These are phyloP conservation scores for Pichia insulana DNA, from an alignment of 805 yeast genomes.

Conservation along the genomic window DNA sequence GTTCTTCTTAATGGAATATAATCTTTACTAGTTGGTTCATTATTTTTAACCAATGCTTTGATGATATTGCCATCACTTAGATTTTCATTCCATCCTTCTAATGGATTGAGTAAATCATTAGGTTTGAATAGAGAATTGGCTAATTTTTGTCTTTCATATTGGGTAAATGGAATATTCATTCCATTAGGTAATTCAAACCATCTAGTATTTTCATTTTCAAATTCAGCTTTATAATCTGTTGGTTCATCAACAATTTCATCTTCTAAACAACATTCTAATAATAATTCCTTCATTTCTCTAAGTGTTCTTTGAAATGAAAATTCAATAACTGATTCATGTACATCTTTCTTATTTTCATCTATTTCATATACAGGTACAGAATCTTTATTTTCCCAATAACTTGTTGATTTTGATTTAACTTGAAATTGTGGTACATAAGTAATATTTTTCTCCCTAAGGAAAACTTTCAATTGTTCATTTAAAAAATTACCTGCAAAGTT, in stretches of 20 bases:
- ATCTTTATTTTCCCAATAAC: constrained; percentile 22
- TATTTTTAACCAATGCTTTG: constrained; percentile 19
- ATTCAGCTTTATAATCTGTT: constrained; percentile 23
- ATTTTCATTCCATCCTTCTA: constrained; percentile 25
- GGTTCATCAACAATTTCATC: constrained; percentile 15
- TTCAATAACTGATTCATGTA: constrained; percentile 43
- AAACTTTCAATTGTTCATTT: constrained; percentile 41
- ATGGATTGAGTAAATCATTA: constrained; percentile 20
- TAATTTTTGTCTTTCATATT: constrained; percentile 47
- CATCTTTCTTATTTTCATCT: constrained; percentile 13
- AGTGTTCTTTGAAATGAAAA: constrained; percentile 47
- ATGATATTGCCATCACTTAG: constrained; percentile 48
- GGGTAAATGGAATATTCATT: constrained; percentile 48
- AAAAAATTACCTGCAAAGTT: constrained; percentile 66
- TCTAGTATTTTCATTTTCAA: constrained; percentile 28
- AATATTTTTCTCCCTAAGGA: constrained; percentile 28
- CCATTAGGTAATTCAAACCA: constrained; percentile 74
- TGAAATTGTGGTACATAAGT: constrained; percentile 39
- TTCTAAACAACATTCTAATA: constrained; percentile 38
- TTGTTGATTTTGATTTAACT: constrained; percentile 37
- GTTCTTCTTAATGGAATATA: constrained; percentile 67
- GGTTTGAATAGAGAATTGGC: constrained; percentile 75
- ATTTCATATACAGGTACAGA: constrained; percentile 21
- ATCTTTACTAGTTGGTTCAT: constrained; percentile 40
- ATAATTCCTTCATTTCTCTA: constrained; percentile 70